Base-by-base conservation (phyloP, 1,139 yeast species). In the Pichia sorboxylosa region DNA sequence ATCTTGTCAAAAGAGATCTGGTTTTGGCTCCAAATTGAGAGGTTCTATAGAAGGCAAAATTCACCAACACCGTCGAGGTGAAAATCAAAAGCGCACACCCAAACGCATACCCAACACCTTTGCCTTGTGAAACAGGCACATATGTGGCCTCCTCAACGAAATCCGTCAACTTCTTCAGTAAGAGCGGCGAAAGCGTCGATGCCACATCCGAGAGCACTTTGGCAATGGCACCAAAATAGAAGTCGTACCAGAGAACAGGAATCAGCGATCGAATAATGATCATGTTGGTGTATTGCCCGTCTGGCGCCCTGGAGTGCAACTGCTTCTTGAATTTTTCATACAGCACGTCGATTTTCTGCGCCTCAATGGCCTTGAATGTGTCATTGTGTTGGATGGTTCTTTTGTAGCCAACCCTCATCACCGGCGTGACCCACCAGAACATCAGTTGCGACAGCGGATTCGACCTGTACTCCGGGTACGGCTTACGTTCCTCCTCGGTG, bases 21-120 rank as follows among this genome's bases (percentile, higher is more conserved):
- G 11, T 2, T 19, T 19, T 19, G 11, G 22, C 22, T 8, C 22
- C 22, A 8, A 19, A 19, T 8, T 8, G 8, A 19, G 22, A 8
- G 11, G 10, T 11, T 8, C 22, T 8, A 11, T 19, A 19, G 11
- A 19, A 19, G 11, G 10, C 11, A 11, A 8, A 19, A 11, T 19
- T 19, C 22, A 19, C 2, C 8, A 63, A 49, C 13, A 77, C 42
- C 36, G 78, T 74, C 24, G 61, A 52, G 11, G 64, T 38, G n/a
- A 64, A 45, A 40, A 73, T 57, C 44, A 73, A 51, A 5, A 59
- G 43, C 18, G 69, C 57, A 23, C 68, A 61, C 15, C 76, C 79
- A 20, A 75, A 44, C 1, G 79, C 72, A 44, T 68, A 72, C 4
- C 82, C 82, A 2, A 73, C 57, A 46, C 83, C 84, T 24, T 49